Conservation (phyloP, 129 eudicot genomes). For the Artemisia annua region DNA sequence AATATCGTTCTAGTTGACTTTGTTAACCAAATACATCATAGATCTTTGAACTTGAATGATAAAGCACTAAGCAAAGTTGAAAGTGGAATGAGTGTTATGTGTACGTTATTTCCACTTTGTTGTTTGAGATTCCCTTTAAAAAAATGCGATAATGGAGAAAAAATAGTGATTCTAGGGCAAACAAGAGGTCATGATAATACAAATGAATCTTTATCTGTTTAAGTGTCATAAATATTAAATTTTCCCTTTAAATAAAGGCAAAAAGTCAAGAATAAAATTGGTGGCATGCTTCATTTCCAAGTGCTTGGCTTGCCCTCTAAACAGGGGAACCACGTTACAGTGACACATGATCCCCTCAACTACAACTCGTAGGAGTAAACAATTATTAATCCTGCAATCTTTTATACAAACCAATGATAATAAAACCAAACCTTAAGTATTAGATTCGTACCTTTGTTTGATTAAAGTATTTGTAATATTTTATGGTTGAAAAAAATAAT, state of each 20-base stretch:
- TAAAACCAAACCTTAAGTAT: conserved; percentile 6
- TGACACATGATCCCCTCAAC: conserved; percentile 41
- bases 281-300: conserved; percentile 32
- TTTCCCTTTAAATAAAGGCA: neutral
- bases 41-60: conserved; percentile 15
- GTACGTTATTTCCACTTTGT: conserved; percentile 32
- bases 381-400: conserved; percentile 6
- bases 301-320: conserved; percentile 39
- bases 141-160: neutral
- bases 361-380: conserved; percentile 16
- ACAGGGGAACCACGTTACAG: conserved; percentile 49
- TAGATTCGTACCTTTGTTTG: neutral
- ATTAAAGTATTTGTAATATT: neutral
- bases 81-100: conserved; percentile 28
- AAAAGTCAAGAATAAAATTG: conserved; percentile 17
- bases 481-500: neutral
- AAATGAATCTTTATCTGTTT: conserved; percentile 3
- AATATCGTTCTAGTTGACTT: conserved; percentile 22
- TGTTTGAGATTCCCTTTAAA: conserved; percentile 21
- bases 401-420: neutral
- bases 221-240: conserved; percentile 14
- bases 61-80: conserved; percentile 29
- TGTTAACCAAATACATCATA: conserved; percentile 17
- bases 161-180: neutral
- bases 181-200: conserved; percentile 3